Base-by-base conservation (phyloP, 2,329 filamentous ascomycete species). In the Penicillium crustosum region DNA sequence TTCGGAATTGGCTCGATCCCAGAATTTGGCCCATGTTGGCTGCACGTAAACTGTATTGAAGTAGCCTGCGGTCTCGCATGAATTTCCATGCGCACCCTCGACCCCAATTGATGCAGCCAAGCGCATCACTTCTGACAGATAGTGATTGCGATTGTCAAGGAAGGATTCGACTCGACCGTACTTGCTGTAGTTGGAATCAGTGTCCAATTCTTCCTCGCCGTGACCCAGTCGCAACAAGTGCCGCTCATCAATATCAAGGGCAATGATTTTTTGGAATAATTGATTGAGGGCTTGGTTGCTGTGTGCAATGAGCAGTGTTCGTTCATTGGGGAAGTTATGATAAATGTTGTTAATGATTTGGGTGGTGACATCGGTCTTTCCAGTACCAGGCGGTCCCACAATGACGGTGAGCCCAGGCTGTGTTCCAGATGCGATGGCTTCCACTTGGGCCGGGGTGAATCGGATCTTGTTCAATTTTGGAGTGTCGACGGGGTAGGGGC, bases 341-440 rank as follows among this genome's bases (percentile, higher is more conserved):
- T 99, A 99, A 66, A 99, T 89, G 74, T 97, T 97, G 79, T 91
- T 97, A 77, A 99, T 99, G 72, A 97, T 95, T 75, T 99, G 94
- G 5, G 93, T 97, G 48, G 92, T 93, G 53, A 99, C 94, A 75
- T 99, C 94, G n/a, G 94, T 99, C 80, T 99, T 99, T 61, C 95
- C 94, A 7, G 94, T 99, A 54, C 94, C 94, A 8, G 94, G 94
- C 53, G 94, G 94, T 1, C 94, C 94, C 61, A 99, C 91, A 66
- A 99, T 89, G 48, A 99, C 85, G 1, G 93, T 97, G 51, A 99
- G 82, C 21, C 95, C 94, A 36, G 94, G 93, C 68, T 99, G 95
- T 7, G 91, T 93, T 21, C 94, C 94, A 41, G 93, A 97, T 59
- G 90, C 87, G 68, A 99, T 94, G 27, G 94, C 94, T 73, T 97